Base-by-base conservation (phyloP, 345 rosid genomes). In the Camelina neglecta region DNA sequence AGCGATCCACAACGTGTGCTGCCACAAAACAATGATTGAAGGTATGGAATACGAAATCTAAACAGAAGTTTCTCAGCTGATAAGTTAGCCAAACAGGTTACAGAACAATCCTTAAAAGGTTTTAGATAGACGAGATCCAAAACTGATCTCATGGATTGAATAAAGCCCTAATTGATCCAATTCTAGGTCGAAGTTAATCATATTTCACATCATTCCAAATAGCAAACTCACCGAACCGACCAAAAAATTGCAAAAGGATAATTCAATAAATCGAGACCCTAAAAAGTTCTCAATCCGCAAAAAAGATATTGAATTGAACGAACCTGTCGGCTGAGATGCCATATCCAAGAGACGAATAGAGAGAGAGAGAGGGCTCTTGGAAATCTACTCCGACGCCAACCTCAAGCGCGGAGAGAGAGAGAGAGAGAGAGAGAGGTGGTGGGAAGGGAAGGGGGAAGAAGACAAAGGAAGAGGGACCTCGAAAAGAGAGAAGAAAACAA, bases 321-420 rank as follows among this genome's bases (percentile, higher is more conserved):
- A 56, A 88, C 93, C 93, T 79, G 82, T 51, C 57, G 73, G 85
- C 11, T 82, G 87, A 35, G 90, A 81, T 10, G 70, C 88, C 93
- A 88, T 88, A 63, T 44, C 55, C 64, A 71, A 71, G 20, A 71
- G 11, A 61, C 38, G 76, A 65, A 36, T 71, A 16, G 77, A 83
- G 67, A 69, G 67, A 56, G 55, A 35, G 38, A 35, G 38, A 35
- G 38, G 7, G 29, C 49, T 69, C 5, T 39, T 35, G 53, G 56
- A 63, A 72, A 68, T 72, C 75, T 29, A 29, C 31, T 68, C 69
- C 76, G 64, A 56, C 75, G 80, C 75, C 78, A 18, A 21, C 57
- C 77, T 49, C 73, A 55, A 71, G 65, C 75, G 68, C 72, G 54
- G 65, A 66, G 77, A 55, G 57, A 35, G 67, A 48, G 8, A 44